Base-by-base conservation (phyloP, 2,329 filamentous ascomycete species). In the Penicillium concentricum region DNA sequence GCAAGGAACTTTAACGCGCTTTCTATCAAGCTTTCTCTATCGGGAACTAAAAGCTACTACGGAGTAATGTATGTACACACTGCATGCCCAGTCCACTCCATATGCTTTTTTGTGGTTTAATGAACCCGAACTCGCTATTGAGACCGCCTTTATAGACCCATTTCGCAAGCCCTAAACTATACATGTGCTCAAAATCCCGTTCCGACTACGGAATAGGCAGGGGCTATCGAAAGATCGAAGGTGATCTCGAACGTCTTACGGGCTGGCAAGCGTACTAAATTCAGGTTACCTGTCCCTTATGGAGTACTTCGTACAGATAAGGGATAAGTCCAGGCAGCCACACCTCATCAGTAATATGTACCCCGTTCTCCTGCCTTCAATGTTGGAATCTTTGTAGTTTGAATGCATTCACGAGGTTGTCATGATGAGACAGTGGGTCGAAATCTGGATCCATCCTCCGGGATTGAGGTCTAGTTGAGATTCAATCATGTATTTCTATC, bases 191-290 rank as follows among this genome's bases (percentile, higher is more conserved):
- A 9, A 26, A 24, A n/a, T 22, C 15, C 34, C 15, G 4, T 12
- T 28, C 24, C 24, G 7, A 20, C 28, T 45, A 45, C 13, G 26
- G 16, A 15, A n/a, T 15, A 16, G 18, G 4, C 35, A 52, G 26
- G 49, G 53, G 51, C 59, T 46, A 53, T 50, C 46, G 37, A 58
- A 52, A 18, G 20, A 51, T 56, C 13, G 24, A 59, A 48, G 13
- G 24, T 22, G 42, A 60, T 51, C 51, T 60, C 39, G 46, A 63
- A 56, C 46, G 45, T 49, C 39, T 28, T 58, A 38, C 26, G 54
- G 49, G 32, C 49, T 48, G 48, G 52, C 32, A 16, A 44, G 20
- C 37, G 16, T n/a, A 38, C 10, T 41, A 15, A 18, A 24, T 34
- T 16, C 47, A 38, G 46, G 56, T 58, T 57, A 56, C 37, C 59